phyloP scores from a whole-genome alignment of 208 protist genomes.

The Histomonas meleagridis region DNA sequence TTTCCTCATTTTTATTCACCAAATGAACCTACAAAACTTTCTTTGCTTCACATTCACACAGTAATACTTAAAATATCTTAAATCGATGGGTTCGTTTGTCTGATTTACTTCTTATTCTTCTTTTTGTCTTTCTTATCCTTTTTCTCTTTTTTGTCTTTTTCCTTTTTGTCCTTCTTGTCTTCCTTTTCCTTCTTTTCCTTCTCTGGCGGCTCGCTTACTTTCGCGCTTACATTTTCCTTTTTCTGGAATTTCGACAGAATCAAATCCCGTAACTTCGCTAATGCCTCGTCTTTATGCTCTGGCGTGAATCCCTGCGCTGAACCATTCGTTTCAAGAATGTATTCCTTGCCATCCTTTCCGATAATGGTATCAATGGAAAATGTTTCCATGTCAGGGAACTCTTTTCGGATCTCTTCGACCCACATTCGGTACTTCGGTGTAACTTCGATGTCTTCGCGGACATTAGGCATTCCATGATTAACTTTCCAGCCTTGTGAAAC shows the following conservation, averaged over 20 bases:
- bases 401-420: constrained; percentile 43
- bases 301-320: constrained; percentile 40
- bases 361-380: constrained; percentile 42
- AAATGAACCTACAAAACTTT: too few relatives aligned
- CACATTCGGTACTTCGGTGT: constrained; percentile 22
- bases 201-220: too few relatives aligned
- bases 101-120: too few relatives aligned
- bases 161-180: too few relatives aligned
- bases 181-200: too few relatives aligned
- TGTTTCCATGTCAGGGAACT: constrained; percentile 46
- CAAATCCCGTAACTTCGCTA: not conserved
- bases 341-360: constrained; percentile 41
- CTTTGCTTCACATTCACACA: too few relatives aligned
- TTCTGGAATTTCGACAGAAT: not conserved
- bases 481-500: not conserved
- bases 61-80: too few relatives aligned
- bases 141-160: too few relatives aligned
- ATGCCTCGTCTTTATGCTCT: constrained; percentile 37
- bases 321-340: constrained; percentile 48
- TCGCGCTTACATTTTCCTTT: not conserved
- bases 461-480: not conserved
- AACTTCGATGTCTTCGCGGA: constrained; percentile 40
- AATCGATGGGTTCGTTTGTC: too few relatives aligned
- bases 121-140: too few relatives aligned
- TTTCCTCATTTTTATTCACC: too few relatives aligned